Conservation (phyloP, 306 rosid genomes). For the Ceratonia siliqua region DNA sequence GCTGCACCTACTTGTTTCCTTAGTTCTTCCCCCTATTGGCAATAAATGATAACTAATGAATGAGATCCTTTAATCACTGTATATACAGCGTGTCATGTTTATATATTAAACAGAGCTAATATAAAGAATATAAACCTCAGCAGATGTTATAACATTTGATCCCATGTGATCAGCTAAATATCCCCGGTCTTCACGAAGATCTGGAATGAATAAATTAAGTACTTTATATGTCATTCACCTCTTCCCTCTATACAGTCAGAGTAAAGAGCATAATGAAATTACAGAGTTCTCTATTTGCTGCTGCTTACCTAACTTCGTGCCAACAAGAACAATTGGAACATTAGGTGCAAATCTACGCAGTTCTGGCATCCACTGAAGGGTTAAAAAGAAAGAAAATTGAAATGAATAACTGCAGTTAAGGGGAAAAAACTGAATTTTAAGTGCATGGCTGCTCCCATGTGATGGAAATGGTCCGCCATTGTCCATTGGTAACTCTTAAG, state of each 20-base stretch:
- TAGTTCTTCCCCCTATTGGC: slow-evolving; percentile 86
- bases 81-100: neutral
- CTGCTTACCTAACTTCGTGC: slow-evolving; percentile 84
- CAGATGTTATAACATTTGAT: slow-evolving; percentile 69
- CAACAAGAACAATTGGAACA: slow-evolving; percentile 96
- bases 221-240: slow-evolving; percentile 13
- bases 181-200: slow-evolving; percentile 83
- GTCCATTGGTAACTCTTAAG: neutral
- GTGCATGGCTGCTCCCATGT: slow-evolving; percentile 4
- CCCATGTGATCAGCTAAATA: slow-evolving; percentile 78
- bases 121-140: slow-evolving; percentile 59
- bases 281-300: neutral
- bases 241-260: neutral
- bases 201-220: slow-evolving; percentile 42
- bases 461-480: neutral
- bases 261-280: neutral
- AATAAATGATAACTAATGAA: slow-evolving; percentile 18
- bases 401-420: slow-evolving; percentile 15
- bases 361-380: slow-evolving; percentile 95
- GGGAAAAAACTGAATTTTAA: neutral
- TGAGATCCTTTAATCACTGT: slow-evolving; percentile 14
- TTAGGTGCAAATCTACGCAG: slow-evolving; percentile 93
- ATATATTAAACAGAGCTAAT: neutral
- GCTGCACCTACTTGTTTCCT: slow-evolving; percentile 98
- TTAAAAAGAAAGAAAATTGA: slow-evolving; percentile 20